Conservation (phyloP, 2,329 filamentous ascomycete genomes). For the Venturia pyrina region DNA sequence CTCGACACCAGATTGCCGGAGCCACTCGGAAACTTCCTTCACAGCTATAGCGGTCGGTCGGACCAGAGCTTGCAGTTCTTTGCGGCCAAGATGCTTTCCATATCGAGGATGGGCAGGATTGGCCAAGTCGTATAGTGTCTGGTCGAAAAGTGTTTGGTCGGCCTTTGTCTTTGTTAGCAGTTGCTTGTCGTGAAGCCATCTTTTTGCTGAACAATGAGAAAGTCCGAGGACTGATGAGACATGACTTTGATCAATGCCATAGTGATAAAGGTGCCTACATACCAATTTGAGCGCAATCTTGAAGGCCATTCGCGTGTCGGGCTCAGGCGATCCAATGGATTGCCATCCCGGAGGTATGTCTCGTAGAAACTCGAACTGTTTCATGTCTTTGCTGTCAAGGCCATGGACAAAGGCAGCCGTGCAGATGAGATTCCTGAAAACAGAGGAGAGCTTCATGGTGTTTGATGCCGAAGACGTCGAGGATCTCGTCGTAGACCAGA, state of each 20-base stretch:
- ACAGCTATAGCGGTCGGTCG: slow-evolving; percentile 41
- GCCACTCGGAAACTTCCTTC: slow-evolving; percentile 44
- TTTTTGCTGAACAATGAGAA: too few relatives aligned
- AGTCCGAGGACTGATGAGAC: background rate
- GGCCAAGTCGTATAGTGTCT: slow-evolving; percentile 50
- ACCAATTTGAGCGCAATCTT: slow-evolving; percentile 12
- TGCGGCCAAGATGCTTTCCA: slow-evolving; percentile 51
- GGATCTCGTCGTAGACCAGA: background rate
- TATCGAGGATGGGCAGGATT: slow-evolving; percentile 50
- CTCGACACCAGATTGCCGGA: slow-evolving; percentile 41
- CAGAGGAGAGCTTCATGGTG: background rate
- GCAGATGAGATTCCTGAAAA: background rate
- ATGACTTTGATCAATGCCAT: background rate
- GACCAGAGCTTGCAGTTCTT: slow-evolving; percentile 46
- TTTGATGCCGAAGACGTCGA: background rate
- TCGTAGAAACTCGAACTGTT: slow-evolving; percentile 6
- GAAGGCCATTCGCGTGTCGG: slow-evolving; percentile 3
- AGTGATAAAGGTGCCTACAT: background rate
- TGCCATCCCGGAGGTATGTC: slow-evolving; percentile 8
- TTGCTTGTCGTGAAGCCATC: too few relatives aligned
- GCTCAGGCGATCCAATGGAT: background rate
- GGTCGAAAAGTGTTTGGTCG: slow-evolving; percentile 43
- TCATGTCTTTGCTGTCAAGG: background rate
- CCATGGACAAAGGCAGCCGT: background rate
- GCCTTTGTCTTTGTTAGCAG: slow-evolving; percentile 26